Evolutionary conservation across 306 rosid species (phyloP).

Genomic region (Vigna radiata): DNA sequence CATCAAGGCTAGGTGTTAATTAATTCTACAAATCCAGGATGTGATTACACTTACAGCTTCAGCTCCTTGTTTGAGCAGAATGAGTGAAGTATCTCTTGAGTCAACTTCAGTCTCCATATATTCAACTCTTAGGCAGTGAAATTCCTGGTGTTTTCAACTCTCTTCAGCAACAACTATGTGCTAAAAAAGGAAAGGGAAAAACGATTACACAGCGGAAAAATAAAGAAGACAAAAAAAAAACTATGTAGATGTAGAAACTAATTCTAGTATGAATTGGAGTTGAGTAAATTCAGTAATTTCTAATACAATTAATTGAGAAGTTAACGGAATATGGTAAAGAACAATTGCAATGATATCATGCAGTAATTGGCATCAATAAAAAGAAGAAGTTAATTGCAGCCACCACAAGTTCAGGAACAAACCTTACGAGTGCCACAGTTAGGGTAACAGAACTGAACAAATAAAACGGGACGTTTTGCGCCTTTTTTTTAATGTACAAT

Average conservation of each 20-base stretch:
- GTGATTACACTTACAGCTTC: slow-evolving; percentile 47
- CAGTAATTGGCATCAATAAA: too few species aligned
- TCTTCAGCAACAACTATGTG: slow-evolving; percentile 5
- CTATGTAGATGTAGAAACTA: too few species aligned
- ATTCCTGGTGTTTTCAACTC: slow-evolving; percentile 5
- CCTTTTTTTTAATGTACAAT: background rate
- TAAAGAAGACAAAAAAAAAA: background rate
- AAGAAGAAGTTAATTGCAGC: background rate
- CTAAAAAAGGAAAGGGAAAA: background rate
- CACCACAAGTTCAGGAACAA: slow-evolving; percentile 12
- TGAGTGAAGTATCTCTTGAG: slow-evolving; percentile 24
- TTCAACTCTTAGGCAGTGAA: background rate
- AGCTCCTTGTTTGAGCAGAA: slow-evolving; percentile 53
- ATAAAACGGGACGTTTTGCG: too few species aligned
- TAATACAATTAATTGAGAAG: background rate
- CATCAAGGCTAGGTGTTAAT: background rate
- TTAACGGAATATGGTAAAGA: background rate
- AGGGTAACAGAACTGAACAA: background rate
- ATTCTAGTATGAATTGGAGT: background rate
- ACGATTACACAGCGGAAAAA: background rate
- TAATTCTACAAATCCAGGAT: slow-evolving; percentile 21
- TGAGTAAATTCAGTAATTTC: background rate
- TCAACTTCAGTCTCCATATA: slow-evolving; percentile 43
- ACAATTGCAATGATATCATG: background rate
- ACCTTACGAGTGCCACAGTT: background rate